phyloP scores from a whole-genome alignment of 805 yeast species.

The Kluyveromyces siamensis region DNA sequence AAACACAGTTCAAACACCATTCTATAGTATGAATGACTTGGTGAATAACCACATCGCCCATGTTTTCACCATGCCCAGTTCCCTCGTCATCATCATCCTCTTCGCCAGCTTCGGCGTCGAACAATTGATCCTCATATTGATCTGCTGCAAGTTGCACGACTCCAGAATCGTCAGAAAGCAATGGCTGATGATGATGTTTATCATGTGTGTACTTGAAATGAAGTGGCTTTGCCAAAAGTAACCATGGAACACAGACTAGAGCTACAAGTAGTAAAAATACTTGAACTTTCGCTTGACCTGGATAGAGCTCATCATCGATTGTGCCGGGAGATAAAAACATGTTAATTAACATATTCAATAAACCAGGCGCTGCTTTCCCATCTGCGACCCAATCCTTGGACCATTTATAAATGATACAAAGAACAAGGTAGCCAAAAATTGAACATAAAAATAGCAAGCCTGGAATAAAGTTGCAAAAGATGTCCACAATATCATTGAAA shows the following conservation, averaged over 20 bases:
- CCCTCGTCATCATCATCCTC: constrained; percentile 34
- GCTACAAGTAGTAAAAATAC: constrained; percentile 49
- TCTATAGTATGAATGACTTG: constrained; percentile 78
- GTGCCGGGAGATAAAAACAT: constrained; percentile 71
- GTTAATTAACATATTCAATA: constrained; percentile 64
- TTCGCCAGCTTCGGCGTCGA: constrained; percentile 4
- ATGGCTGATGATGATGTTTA: constrained; percentile 19
- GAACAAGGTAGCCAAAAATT: constrained; percentile 60
- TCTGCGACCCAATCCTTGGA: constrained; percentile 57
- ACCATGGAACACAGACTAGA: constrained; percentile 65
- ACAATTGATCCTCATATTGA: constrained; percentile 2
- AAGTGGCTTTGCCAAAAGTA: constrained; percentile 58
- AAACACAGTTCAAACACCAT: constrained; percentile 69
- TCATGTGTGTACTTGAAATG: constrained; percentile 32
- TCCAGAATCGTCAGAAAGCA: constrained; percentile 9
- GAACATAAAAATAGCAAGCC: constrained; percentile 69
- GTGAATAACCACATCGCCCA: constrained; percentile 68
- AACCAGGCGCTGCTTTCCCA: constrained; percentile 59
- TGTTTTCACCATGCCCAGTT: constrained; percentile 36
- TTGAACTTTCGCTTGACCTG: constrained; percentile 57
- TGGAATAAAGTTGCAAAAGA: constrained; percentile 65
- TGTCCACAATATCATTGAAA: constrained; percentile 53
- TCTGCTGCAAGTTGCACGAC: constrained; percentile 12
- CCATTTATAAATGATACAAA: constrained; percentile 70
- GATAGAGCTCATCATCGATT: constrained; percentile 54